Base-by-base conservation (phyloP, 805 yeast species). In the Metschnikowia picachoensis region DNA sequence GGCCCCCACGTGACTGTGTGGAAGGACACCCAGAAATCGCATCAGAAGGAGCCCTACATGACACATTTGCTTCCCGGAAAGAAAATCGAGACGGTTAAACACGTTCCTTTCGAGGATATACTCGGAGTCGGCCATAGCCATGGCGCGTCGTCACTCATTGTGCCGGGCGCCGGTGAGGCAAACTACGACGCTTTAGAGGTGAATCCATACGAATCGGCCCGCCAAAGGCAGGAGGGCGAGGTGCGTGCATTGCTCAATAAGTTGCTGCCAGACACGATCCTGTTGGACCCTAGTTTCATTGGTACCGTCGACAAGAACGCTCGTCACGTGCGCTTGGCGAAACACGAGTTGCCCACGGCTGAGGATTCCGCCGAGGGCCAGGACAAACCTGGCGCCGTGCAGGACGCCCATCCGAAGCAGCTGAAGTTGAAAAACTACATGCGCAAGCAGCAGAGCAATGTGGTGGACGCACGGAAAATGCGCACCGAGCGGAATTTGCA, bases 161-260 rank as follows among this genome's bases (percentile, higher is more conserved):
- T 94, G 48, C 99, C 99, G 35, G 99, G 99, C 25, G 74, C 97
- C 35, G 99, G 99, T 73, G 99, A 94, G 70, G 97, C 99, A 51
- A 94, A 94, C 68, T 90, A 80, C 65, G 99, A 94, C 72, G 90
- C 98, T 3, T 67, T 90, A 64, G 99, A 94, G 68, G 67, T 82
- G 59, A 94, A 94, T 65, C 99, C 99, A 52, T 94, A 76, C 68
- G 96, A 89, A 66, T 80, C 96, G 9, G 81, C 87, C 44, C 85
- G 87, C 63, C 97, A 91, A 70, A 84, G 98, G 74, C 96, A 92
- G 67, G 92, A 92, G 69, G 76, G 79, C 38, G 99, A 94, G 73
- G 96, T 94, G 32, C 81, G 92, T 61, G 68, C 85, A 2, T 75
- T 94, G 64, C 68, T 94, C 61, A 87, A 92, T 69, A 94, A 94